Base-by-base conservation (phyloP, 345 rosid genomes). In the Citrus cavaleriei region DNA sequence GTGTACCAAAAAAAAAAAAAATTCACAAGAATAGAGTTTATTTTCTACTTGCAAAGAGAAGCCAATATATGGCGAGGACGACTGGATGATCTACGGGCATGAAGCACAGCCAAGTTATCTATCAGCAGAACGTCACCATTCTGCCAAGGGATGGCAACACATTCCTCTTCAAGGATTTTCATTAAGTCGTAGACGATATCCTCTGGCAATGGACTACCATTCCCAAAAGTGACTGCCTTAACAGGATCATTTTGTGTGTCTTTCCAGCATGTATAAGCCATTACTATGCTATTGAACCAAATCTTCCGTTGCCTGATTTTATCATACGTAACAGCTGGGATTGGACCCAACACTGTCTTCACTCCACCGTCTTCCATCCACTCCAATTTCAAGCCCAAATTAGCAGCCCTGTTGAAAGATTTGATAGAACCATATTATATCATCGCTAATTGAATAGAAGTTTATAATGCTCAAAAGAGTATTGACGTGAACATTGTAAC, bases 251-350 rank as follows among this genome's bases (percentile, higher is more conserved):
- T 95, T 66, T 92, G 81, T 9, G 76, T 82, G 70, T 92, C 96
- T 81, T 92, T 83, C 99, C 99, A 91, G 2, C 98, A 97, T 0
- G 91, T 92, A 76, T 90, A 92, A 10, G 96, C 98, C 27, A 96
- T 94, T 68, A 92, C 97, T 95, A 93, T 91, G 84, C 97, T 91
- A 42, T 93, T 93, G 83, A 93, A 92, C 98, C 99, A 95, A 14
- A 89, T 87, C 83, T 95, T 93, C 5, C 93, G 91, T 61, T 86
- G 83, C 84, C 95, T 88, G 2, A 86, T 82, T 74, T 87, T 16
- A 73, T 95, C 98, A 7, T 71, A 79, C 22, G 90, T 93, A 73
- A 93, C 78, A 7, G 91, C 99, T 4, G 96, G 96, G 22, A 95
- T 89, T 12, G 99, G 99, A 60, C 98, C 99, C 92, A 90, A 92